Base-by-base conservation (phyloP, 768 basidiomycete species). In the Termitomyces sp. region DNA sequence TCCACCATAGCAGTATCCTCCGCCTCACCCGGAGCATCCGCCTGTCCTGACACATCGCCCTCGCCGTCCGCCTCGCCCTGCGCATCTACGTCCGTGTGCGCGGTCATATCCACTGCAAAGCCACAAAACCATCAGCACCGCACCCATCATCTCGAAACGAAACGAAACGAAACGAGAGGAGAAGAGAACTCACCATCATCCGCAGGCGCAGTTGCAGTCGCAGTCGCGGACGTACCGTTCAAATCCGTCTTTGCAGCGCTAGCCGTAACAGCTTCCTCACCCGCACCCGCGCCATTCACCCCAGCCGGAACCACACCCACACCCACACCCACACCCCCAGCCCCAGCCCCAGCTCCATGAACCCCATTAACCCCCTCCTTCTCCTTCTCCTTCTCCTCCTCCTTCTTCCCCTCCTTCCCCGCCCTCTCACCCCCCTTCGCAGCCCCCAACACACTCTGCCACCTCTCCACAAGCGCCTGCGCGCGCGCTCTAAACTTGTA, bases 401-500 rank as follows among this genome's bases (percentile, higher is more conserved):
- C 22, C 15, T 28, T 40, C 44, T 20, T 36, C 40, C 55, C 39
- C 22, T 24, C 57, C 39, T 48, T 52, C 35, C 16, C 36, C 18
- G n/a, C 63, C 15, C 36, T 52, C 2, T 48, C 65, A n/a, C 48
- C 64, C 32, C 42, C 62, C 55, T 66, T 65, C 24, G 63, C 69
- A 1, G 65, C 62, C 15, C 61, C 65, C 8, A 82, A 68, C 18
- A 82, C 76, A n/a, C 71, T 72, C 57, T 83, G 81, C 86, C 86
- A 88, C 65, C 80, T 82, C 62, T 84, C 79, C 58, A 91, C 84
- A 16, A 91, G 76, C 32, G 80, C 81, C 66, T 80, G 77, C 4
- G 87, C 86, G 33, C 89, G 83, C 16, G 84, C 81, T 50, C 81
- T 81, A 77, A 91, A 87, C 62, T 84, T 78, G 75, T 82, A 76